phyloP scores from a whole-genome alignment of 2,329 filamentous ascomycete genomes.

The Colletotrichum filicis region DNA sequence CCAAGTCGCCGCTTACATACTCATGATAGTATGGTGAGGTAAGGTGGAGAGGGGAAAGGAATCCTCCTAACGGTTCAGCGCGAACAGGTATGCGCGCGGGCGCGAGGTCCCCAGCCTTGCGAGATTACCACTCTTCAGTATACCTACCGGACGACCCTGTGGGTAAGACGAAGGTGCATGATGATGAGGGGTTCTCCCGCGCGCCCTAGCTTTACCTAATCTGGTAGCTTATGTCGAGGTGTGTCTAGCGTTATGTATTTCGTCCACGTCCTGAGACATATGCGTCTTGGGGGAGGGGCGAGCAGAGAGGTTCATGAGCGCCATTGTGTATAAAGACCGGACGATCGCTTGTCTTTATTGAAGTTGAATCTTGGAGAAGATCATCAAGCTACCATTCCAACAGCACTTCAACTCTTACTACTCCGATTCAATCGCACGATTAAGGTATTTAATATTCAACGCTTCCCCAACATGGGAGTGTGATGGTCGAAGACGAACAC shows the following conservation, averaged over 20 bases:
- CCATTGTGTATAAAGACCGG: neutral
- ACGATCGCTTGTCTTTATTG: neutral
- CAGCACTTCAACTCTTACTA: neutral
- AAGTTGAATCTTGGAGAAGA: neutral
- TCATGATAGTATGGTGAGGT: neutral
- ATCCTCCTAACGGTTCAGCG: too few relatives aligned
- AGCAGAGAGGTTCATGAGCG: neutral
- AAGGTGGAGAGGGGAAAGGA: neutral
- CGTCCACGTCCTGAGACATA: neutral
- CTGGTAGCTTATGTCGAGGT: conserved; percentile 10
- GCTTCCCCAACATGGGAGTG: neutral
- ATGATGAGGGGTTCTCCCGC: neutral
- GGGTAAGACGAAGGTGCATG: neutral
- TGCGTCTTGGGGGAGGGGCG: neutral
- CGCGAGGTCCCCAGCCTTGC: neutral
- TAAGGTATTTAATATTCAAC: neutral
- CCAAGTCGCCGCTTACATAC: neutral
- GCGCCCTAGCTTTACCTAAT: conserved; percentile 1
- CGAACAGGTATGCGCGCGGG: neutral
- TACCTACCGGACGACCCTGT: too few relatives aligned
- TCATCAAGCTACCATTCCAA: neutral
- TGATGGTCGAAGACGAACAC: neutral
- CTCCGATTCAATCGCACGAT: neutral
- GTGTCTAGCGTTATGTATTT: neutral
- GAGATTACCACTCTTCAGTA: too few relatives aligned